Evolutionary conservation across 169 alveolate species (phyloP), one percentile per base, ranked within the genome.

Genomic region (Plasmodium reichenowi): DNA sequence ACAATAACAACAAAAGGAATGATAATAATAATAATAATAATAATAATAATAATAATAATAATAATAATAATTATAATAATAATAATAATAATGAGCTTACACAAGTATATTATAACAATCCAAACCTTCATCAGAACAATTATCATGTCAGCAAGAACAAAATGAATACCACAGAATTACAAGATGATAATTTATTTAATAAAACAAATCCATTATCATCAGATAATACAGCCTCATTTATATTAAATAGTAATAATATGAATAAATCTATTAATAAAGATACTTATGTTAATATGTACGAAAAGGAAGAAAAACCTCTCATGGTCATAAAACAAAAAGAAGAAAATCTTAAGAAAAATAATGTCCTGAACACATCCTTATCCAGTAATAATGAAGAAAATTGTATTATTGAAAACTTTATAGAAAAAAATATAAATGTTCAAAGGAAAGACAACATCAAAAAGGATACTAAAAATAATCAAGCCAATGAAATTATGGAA

Each of bases 321-420:
- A 66, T 13, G 4, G 20, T 10, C 32, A 22, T 10, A 12, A 9
- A 15, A 12, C 10, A 66, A 24, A 66, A 66, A 67, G 45, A 38
- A 13, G 32, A 67, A 10, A 9, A 15, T 32, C 15, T 6, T 8
- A 63, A 63, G 22, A 32, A 74, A 74, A 15, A 52, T 29, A 29
- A 24, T 38, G 9, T 38, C 2, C 10, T 38, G 9, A 38, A 38
- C 47, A 38, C 47, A 0, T 38, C 47, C 9, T 9, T 43, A 63
- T 22, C 52, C 43, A 78, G 47, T 64, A 64, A 47, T n/a, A 76
- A 78, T 9, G 89, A 76, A 66, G 72, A 50, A 78, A 66, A 59
- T 78, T n/a, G 62, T 26, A 78, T 78, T 48, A 78, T 78, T 29
- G 89, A 78, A 64, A 66, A 78, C 24, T 78, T 78, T 66, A 78